Base-by-base conservation (phyloP, 768 basidiomycete genomes). In the Rhizopogon vinicolor region DNA sequence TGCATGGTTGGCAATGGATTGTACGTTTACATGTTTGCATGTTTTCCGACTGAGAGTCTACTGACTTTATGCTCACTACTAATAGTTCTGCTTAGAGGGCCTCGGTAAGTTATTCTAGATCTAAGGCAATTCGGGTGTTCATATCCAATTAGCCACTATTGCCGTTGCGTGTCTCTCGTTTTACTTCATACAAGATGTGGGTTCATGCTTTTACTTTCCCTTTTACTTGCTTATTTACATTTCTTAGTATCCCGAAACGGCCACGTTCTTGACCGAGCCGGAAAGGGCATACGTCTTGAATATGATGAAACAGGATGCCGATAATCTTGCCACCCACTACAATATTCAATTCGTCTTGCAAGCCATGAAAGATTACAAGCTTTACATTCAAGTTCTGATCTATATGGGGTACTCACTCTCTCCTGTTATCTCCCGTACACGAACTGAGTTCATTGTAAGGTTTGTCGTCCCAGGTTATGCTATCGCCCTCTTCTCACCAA, bases 161-260 rank as follows among this genome's bases (percentile, higher is more conserved):
- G 10, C 62, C 16, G 48, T 57, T 14, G 64, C 68, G 3, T 50
- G 55, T 9, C 19, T 3, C 3, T 59, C 68, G n/a, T 83, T 74
- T 63, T 83, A 78, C 63, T 73, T 74, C 64, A 78, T 85, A 69
- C 68, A 83, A 53, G 81, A 84, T 63, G 79, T 79, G 54, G 44
- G 76, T 37, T 8, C 13, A 6, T 13, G 39, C 1, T 33, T 41
- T 41, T 14, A 48, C 48, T 45, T 31, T 14, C 5, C 49, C 5
- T 37, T 19, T 16, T 16, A 16, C 28, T 42, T 33, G 40, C 40
- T 5, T 6, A 31, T 18, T 37, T 5, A 18, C 13, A 18, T 48
- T 9, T 16, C 1, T 40, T 54, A 81, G 79, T 83, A 79, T 64
- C 82, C 83, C 29, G 77, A 78, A 58, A 85, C 83, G 1, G 83